Conservation (phyloP, 768 basidiomycete genomes). For the Ramaria rubella region DNA sequence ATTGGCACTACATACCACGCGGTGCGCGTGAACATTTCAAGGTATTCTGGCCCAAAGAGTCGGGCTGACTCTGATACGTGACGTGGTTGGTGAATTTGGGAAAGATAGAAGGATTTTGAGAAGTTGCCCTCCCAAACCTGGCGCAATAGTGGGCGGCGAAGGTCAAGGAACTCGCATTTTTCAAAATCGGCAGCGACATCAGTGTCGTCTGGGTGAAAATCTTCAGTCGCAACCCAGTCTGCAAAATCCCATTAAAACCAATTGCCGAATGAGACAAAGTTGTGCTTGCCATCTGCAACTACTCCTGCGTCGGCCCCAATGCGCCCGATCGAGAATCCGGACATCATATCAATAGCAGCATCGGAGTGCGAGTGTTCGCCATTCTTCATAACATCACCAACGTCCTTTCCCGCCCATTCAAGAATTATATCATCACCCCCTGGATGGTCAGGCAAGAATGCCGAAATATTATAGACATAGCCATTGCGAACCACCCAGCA, state of each 20-base stretch:
- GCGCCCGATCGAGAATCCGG: constrained; percentile 80
- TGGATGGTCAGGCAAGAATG: constrained; percentile 82
- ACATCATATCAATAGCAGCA: constrained; percentile 85
- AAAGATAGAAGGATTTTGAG: constrained; percentile 84
- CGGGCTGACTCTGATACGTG: constrained; percentile 79
- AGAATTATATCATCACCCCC: constrained; percentile 92
- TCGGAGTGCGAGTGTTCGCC: constrained; percentile 85
- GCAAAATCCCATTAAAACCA: not conserved
- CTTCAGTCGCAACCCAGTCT: constrained; percentile 89
- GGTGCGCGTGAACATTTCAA: constrained; percentile 86
- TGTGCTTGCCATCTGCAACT: constrained; percentile 66
- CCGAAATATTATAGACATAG: constrained; percentile 86
- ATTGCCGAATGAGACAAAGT: constrained; percentile 3
- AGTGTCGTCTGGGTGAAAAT: constrained; percentile 90
- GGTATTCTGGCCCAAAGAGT: constrained; percentile 72
- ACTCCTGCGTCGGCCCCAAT: constrained; percentile 68
- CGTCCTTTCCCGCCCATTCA: constrained; percentile 75
- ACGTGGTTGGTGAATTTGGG: constrained; percentile 95
- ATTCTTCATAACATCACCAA: constrained; percentile 77
- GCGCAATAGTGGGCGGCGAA: constrained; percentile 63
- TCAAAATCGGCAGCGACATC: constrained; percentile 74
- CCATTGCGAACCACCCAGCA: constrained; percentile 81
- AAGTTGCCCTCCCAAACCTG: constrained; percentile 90
- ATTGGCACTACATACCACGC: constrained; percentile 91
- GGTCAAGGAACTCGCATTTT: constrained; percentile 88